Evolutionary conservation across 2,329 filamentous ascomycete genomes (phyloP).

Genomic region (Claviceps digitariae): DNA sequence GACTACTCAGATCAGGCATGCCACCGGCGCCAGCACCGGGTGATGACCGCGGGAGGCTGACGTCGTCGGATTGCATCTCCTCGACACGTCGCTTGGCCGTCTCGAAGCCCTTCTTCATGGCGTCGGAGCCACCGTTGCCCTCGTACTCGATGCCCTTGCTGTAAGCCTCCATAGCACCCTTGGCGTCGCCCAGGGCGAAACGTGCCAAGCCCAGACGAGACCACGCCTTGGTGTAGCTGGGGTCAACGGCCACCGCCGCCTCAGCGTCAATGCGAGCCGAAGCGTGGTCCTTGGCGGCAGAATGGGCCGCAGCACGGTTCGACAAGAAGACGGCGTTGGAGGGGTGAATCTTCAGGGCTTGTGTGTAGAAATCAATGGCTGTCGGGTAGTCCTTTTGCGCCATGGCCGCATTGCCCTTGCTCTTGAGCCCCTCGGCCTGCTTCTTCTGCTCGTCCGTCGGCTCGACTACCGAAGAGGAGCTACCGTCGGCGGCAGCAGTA

Average conservation of each 20-base stretch:
- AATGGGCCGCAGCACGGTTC: slow-evolving; percentile 91
- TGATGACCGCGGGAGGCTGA: slow-evolving; percentile 28
- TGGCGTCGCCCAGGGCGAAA: slow-evolving; percentile 82
- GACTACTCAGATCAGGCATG: slow-evolving; percentile 56
- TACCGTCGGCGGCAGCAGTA: slow-evolving; percentile 14
- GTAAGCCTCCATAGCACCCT: slow-evolving; percentile 91
- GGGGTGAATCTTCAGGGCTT: slow-evolving; percentile 69
- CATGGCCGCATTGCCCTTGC: slow-evolving; percentile 88
- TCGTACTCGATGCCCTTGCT: slow-evolving; percentile 84
- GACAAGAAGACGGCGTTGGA: slow-evolving; percentile 92
- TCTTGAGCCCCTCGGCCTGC: slow-evolving; percentile 80
- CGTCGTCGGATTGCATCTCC: slow-evolving; percentile 49
- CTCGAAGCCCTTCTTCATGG: slow-evolving; percentile 95
- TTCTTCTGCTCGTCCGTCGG: slow-evolving; percentile 50
- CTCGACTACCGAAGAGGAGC: slow-evolving; percentile 12
- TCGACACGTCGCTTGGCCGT: slow-evolving; percentile 81
- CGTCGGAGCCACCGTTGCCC: slow-evolving; percentile 84
- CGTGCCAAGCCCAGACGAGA: slow-evolving; percentile 80
- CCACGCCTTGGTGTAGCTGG: slow-evolving; percentile 95
- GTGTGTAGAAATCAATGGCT: slow-evolving; percentile 78
- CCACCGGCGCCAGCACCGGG: slow-evolving; percentile 43
- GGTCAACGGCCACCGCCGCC: slow-evolving; percentile 75
- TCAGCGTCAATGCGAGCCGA: slow-evolving; percentile 80
- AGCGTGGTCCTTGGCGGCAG: slow-evolving; percentile 69
- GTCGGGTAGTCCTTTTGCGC: slow-evolving; percentile 74